A percentile compares a stretch with the other conserved stretches of the same genome.
phyloP scores from a whole-genome alignment of 768 basidiomycete genomes.

The Lactarius akahatsu region DNA sequence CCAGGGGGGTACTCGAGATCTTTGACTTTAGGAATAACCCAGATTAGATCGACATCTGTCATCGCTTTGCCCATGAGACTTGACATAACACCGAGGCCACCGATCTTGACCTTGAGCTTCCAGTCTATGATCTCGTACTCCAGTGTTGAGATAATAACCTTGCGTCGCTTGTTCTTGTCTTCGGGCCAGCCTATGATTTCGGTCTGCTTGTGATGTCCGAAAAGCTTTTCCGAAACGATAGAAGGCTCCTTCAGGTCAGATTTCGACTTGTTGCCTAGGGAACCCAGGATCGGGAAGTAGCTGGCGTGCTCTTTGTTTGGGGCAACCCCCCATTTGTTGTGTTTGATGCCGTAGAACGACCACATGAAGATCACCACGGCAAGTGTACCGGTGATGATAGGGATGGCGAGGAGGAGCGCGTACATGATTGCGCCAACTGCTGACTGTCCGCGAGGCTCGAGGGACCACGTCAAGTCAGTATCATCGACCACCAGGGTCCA shows the following conservation, averaged over 20 bases:
- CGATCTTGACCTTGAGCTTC: constrained; percentile 98
- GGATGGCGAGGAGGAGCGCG: constrained; percentile 76
- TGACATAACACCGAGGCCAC: constrained; percentile 97
- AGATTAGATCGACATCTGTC: constrained; percentile 93
- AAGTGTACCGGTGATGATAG: constrained; percentile 78
- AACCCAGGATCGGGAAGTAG: constrained; percentile 88
- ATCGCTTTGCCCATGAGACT: constrained; percentile 97
- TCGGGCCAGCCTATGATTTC: constrained; percentile 97
- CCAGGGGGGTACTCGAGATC: constrained; percentile 91
- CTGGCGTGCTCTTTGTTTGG: constrained; percentile 64
- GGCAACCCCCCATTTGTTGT: constrained; percentile 89
- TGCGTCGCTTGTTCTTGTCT: constrained; percentile 85
- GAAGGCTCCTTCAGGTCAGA: constrained; percentile 65
- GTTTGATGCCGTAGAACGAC: constrained; percentile 94
- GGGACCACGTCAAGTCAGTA: constrained; percentile 67
- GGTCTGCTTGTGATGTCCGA: constrained; percentile 48
- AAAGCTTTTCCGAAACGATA: constrained; percentile 70
- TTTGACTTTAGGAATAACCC: constrained; percentile 94
- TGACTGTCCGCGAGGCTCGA: constrained; percentile 80
- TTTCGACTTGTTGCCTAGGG: constrained; percentile 61
- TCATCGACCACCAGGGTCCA: constrained; percentile 87
- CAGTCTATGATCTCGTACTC: constrained; percentile 98
- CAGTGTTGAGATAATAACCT: constrained; percentile 87
- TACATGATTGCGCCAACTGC: constrained; percentile 85
- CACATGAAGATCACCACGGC: constrained; percentile 90